Conservation (phyloP, 768 basidiomycete genomes). For the Trametes cinnabarina region DNA sequence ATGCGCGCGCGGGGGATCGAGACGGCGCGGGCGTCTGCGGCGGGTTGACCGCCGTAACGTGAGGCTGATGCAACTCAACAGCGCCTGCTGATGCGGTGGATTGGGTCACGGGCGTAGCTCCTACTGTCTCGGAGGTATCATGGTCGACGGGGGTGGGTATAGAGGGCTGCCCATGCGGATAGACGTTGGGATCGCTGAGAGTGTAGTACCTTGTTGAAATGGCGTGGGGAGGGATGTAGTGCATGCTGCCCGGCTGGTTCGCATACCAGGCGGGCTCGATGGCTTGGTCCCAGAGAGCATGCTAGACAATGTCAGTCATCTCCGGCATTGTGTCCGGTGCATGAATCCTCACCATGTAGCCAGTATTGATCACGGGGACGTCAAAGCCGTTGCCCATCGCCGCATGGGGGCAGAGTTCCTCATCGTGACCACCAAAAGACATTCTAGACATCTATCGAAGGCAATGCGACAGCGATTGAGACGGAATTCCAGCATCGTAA, state of each 20-base stretch:
- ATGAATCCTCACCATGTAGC: no score
- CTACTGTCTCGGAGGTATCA: not conserved
- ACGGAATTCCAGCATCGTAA: not conserved
- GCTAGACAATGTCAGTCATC: not conserved
- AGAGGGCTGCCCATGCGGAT: not conserved
- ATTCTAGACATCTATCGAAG: no score
- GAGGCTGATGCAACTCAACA: no score
- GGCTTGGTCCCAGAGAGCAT: not conserved
- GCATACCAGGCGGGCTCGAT: not conserved
- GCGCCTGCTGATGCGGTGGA: not conserved
- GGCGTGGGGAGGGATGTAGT: slow-evolving; percentile 10
- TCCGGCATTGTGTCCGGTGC: no score
- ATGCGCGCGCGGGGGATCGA: not conserved
- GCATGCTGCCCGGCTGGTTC: not conserved
- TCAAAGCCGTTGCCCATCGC: no score
- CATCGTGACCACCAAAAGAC: no score
- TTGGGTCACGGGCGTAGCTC: not conserved
- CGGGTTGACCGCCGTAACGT: not conserved
- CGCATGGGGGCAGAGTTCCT: no score
- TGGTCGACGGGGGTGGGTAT: not conserved
- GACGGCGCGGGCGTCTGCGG: not conserved
- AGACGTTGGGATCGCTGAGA: slow-evolving; percentile 10
- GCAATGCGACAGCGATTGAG: no score
- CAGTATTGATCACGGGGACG: no score
- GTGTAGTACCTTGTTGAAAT: slow-evolving; percentile 13